These are phyloP conservation scores for Candida maltosa DNA, from an alignment of 805 yeast genomes.

Conservation along the genomic window DNA sequence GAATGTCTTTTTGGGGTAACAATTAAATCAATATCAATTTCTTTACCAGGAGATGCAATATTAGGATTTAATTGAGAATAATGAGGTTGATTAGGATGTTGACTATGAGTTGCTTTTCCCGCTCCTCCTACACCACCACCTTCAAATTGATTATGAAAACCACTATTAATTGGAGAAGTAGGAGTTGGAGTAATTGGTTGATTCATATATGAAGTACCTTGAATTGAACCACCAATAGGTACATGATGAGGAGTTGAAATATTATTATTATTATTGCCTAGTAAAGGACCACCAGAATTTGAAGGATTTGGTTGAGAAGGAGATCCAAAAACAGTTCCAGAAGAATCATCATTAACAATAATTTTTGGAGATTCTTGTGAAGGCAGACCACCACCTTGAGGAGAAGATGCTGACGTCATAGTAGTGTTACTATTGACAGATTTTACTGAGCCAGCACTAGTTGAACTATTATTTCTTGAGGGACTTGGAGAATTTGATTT, in stretches of 20 bases:
- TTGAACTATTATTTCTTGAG: constrained; percentile 27
- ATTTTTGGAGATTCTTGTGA: constrained; percentile 19
- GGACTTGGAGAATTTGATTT: constrained; percentile 32
- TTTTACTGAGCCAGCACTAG: constrained; percentile 16
- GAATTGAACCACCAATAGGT: too few relatives aligned
- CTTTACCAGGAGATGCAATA: constrained; percentile 59
- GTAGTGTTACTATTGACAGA: constrained; percentile 11
- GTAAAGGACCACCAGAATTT: constrained; percentile 5
- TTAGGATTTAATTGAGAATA: constrained; percentile 20
- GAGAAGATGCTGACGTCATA: constrained; percentile 8
- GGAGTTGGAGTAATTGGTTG: constrained; percentile 19
- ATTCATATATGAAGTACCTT: too few relatives aligned
- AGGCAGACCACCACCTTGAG: constrained; percentile 17
- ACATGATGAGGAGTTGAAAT: background rate
- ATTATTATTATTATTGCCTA: constrained; percentile 9
- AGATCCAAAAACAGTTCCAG: constrained; percentile 7
- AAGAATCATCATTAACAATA: constrained; percentile 13
- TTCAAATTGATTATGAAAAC: background rate
- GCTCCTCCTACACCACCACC: constrained; percentile 7
- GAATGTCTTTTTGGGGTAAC: constrained; percentile 83
- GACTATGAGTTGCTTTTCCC: constrained; percentile 17
- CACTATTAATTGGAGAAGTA: constrained; percentile 19
- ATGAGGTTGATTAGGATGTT: constrained; percentile 17
- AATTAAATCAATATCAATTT: constrained; percentile 76
- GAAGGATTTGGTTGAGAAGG: constrained; percentile 8